Evolutionary conservation across 2,329 filamentous ascomycete species (phyloP).

Genomic region (Aspergillus oerlinghausenensis): DNA sequence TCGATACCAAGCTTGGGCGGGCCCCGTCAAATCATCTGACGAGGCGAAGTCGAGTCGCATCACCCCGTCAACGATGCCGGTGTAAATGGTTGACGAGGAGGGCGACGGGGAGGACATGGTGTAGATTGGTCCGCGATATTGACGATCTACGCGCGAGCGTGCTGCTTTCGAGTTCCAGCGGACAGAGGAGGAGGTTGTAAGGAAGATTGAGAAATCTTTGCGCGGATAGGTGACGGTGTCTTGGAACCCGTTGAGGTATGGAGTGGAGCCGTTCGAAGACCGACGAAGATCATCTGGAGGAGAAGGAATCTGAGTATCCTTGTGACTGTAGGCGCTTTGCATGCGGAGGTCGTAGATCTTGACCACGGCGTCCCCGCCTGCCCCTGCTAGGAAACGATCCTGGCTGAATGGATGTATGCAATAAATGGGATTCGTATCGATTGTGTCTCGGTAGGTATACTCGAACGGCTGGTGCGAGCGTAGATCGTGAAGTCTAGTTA

Average conservation of each 20-base stretch:
- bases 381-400: conserved; percentile 55
- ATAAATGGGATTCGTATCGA: conserved; percentile 57
- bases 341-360: conserved; percentile 61
- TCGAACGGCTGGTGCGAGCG: conserved; percentile 48
- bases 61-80: conserved; percentile 40
- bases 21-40: conserved; percentile 38
- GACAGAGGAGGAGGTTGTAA: conserved; percentile 28
- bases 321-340: conserved; percentile 31
- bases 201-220: conserved; percentile 41
- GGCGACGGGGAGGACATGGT: conserved; percentile 42
- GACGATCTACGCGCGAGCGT: conserved; percentile 15
- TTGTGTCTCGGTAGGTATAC: conserved; percentile 50
- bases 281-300: not conserved
- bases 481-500: conserved; percentile 54
- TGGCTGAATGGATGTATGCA: conserved; percentile 54
- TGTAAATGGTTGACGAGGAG: conserved; percentile 43
- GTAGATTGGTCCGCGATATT: conserved; percentile 44
- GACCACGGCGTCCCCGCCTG: conserved; percentile 53
- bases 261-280: not conserved
- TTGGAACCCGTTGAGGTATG: conserved; percentile 1
- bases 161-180: conserved; percentile 5
- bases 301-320: conserved; percentile 18
- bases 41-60: conserved; percentile 42
- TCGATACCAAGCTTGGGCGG: conserved; percentile 29
- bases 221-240: conserved; percentile 10